phyloP scores from a whole-genome alignment of 768 basidiomycete species.

The Mycena olivaceomarginata region DNA sequence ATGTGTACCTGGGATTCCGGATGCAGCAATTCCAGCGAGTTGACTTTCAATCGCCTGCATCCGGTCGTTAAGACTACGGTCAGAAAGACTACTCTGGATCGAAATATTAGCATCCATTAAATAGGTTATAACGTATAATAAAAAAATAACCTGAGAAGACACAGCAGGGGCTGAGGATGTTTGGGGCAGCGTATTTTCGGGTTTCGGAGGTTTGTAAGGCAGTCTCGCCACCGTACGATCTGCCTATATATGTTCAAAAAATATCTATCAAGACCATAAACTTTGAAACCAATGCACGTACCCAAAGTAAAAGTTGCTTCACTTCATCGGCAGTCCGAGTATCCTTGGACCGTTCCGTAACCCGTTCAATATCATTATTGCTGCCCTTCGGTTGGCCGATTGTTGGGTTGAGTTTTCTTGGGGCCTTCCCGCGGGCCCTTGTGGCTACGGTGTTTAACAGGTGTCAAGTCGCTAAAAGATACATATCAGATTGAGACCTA shows the following conservation, averaged over 20 bases:
- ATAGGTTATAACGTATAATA: neutral
- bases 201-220: neutral
- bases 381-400: constrained; percentile 6
- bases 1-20: neutral
- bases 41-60: constrained; percentile 13
- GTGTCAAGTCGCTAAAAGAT: constrained; percentile 1
- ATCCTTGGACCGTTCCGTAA: constrained; percentile 27
- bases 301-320: constrained; percentile 10
- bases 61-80: neutral
- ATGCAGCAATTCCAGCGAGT: constrained; percentile 12
- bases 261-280: neutral
- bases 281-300: neutral
- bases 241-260: neutral
- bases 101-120: neutral
- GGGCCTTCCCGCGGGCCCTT: constrained; percentile 29
- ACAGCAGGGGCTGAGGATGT: neutral
- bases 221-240: neutral
- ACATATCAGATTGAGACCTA: neutral
- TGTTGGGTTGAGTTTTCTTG: constrained; percentile 17
- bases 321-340: constrained; percentile 18
- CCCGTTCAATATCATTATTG: neutral
- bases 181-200: neutral
- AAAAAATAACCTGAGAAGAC: neutral
- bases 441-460: constrained; percentile 30
- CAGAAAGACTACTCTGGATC: neutral